Evolutionary conservation across 345 rosid genomes (phyloP).

Genomic region (Mallotus nudiflorus): DNA sequence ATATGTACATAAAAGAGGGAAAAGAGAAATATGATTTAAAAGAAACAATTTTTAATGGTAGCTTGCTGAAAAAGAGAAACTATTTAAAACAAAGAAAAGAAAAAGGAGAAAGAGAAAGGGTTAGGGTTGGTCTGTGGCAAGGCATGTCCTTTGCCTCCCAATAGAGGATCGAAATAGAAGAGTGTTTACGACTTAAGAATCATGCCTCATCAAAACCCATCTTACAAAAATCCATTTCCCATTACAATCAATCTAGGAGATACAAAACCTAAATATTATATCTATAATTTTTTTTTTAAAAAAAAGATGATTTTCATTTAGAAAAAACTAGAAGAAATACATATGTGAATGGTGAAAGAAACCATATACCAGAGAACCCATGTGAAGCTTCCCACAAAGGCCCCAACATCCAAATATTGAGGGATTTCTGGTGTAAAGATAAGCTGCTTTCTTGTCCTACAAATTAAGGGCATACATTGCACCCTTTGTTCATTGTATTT

Average conservation of each 20-base stretch:
- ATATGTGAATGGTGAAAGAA: slow-evolving; percentile 2
- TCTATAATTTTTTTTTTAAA: no score
- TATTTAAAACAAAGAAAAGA: no score
- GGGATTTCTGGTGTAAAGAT: slow-evolving; percentile 5
- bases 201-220: background rate
- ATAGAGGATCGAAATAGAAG: background rate
- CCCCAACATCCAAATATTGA: slow-evolving; percentile 12
- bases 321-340: background rate
- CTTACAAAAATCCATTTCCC: background rate
- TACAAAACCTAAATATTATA: background rate
- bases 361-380: slow-evolving; percentile 5
- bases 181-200: background rate
- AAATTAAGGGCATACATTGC: slow-evolving; percentile 1
- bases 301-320: no score
- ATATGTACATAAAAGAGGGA: no score
- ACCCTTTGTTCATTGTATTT: background rate
- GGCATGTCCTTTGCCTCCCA: slow-evolving; percentile 6
- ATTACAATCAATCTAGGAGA: background rate
- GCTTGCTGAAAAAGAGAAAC: no score
- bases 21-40: no score
- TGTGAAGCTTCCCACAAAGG: slow-evolving; percentile 17
- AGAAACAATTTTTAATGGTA: no score
- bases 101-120: background rate
- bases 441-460: slow-evolving; percentile 14
- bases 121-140: background rate